Percentiles rank a stretch among this genome's conserved stretches.
Conservation (phyloP, 2,329 filamentous ascomycete species). For the Stagonosporopsis tanaceti region DNA sequence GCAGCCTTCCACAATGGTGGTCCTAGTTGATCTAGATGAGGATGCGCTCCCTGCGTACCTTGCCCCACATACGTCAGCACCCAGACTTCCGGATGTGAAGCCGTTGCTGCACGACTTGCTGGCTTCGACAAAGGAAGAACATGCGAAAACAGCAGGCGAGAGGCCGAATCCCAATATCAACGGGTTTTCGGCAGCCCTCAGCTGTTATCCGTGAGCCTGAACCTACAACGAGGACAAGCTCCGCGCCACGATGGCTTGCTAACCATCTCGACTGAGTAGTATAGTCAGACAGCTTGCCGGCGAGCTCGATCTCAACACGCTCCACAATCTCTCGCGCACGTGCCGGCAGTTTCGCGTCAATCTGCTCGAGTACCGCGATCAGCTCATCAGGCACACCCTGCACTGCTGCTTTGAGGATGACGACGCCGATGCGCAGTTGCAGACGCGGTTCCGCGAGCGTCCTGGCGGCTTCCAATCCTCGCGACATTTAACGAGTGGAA, state of each 20-base stretch:
- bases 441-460: slow-evolving; percentile 53
- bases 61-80: slow-evolving; percentile 29
- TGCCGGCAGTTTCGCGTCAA: slow-evolving; percentile 81
- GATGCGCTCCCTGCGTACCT: slow-evolving; percentile 39
- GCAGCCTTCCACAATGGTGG: slow-evolving; percentile 50
- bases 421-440: slow-evolving; percentile 56
- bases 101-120: slow-evolving; percentile 40
- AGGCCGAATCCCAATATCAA: slow-evolving; percentile 63
- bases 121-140: slow-evolving; percentile 12
- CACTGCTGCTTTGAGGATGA: slow-evolving; percentile 77
- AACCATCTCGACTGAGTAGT: slow-evolving; percentile 58
- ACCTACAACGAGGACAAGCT: slow-evolving; percentile 43
- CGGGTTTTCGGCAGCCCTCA: slow-evolving; percentile 68
- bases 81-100: slow-evolving; percentile 32
- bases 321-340: slow-evolving; percentile 82
- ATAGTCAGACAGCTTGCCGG: slow-evolving; percentile 78
- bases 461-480: slow-evolving; percentile 18
- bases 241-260: slow-evolving; percentile 39
- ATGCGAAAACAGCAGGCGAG: slow-evolving; percentile 28
- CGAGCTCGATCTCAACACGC: slow-evolving; percentile 83
- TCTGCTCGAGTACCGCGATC: slow-evolving; percentile 78
- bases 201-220: slow-evolving; percentile 72
- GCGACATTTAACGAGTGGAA: slow-evolving; percentile 64
- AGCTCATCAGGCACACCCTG: slow-evolving; percentile 77
- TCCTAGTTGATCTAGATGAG: slow-evolving; percentile 55